Base-by-base conservation (phyloP, 176 grass and related monocot genomes). In the Luzula sylvatica region DNA sequence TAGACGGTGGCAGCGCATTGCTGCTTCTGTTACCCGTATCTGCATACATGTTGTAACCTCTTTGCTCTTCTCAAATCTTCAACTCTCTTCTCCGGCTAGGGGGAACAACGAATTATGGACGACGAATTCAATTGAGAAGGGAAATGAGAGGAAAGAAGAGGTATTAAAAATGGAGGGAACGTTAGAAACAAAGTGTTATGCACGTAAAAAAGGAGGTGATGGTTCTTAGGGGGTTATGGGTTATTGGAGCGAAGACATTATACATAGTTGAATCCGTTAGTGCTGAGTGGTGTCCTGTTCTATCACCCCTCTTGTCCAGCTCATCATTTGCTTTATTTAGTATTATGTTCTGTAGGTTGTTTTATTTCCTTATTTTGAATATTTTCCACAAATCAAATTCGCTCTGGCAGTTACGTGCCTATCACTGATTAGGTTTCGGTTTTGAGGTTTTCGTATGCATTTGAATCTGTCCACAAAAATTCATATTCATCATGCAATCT, bases 1-100 rank as follows among this genome's bases (percentile, higher is more conserved):
- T 15, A 66, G 70, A 71, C 64, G 85, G 51, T 61, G 78, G 26
- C 66, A 72, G 17, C 61, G 55, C 56, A 69, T 50, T 62, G 52
- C 74, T 56, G 45, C 65, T 60, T 13, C 75, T 75, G 28, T 83
- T 80, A 42, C 75, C 54, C 32, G 23, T 48, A 14, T 68, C 65
- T 5, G 48, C 65, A 42, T 68, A 55, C 65, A 53, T 55, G 45
- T 42, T 32, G 49, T 22, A 12, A 50, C 40, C 11, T 15, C 23
- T 18, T 23, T 23, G 12, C 11, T 14, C 27, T 29, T 58, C 5
- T 70, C 15, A 7, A 14, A 4, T 35, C 30, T 35, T 35, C 30
- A 4, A 8, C 8, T 32, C 29, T 32, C 40, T 12, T 46, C 3
- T 3, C 1, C 0, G 38, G 23, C 5, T 2, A 41, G n/a, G 29